Evolutionary conservation across 805 yeast genomes (phyloP).

Genomic region (Wickerhamiella australiensis): DNA sequence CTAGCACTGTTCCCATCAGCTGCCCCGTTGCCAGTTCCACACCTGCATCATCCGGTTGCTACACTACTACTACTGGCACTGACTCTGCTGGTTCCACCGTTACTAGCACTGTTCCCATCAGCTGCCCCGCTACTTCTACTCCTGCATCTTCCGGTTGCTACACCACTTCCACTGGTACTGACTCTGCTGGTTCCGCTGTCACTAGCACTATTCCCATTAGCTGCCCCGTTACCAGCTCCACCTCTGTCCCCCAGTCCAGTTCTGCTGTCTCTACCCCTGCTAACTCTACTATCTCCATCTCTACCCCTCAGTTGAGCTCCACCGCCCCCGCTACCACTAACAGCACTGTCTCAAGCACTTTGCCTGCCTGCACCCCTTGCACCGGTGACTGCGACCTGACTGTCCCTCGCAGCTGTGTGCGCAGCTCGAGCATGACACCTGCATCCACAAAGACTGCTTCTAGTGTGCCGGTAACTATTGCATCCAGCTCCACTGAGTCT

Average conservation of each 20-base stretch:
- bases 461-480: not conserved
- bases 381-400: not conserved
- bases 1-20: not conserved
- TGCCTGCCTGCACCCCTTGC: conserved; percentile 2
- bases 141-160: not conserved
- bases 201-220: not conserved
- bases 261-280: not conserved
- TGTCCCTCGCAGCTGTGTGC: not conserved
- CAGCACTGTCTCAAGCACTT: not conserved
- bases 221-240: too few relatives aligned
- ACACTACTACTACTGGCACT: not conserved
- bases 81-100: not conserved
- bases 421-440: not conserved
- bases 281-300: not conserved
- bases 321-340: not conserved
- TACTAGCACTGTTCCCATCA: not conserved
- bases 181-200: not conserved
- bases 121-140: not conserved
- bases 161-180: not conserved
- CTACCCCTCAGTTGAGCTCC: not conserved
- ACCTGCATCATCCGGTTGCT: not conserved
- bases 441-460: not conserved
- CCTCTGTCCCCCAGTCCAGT: not conserved
- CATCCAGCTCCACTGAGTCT: not conserved
- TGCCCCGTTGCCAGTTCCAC: too few relatives aligned